These are phyloP conservation scores for Solanum phureja DNA, from an alignment of 257 asterid genomes.

Conservation along the genomic window DNA sequence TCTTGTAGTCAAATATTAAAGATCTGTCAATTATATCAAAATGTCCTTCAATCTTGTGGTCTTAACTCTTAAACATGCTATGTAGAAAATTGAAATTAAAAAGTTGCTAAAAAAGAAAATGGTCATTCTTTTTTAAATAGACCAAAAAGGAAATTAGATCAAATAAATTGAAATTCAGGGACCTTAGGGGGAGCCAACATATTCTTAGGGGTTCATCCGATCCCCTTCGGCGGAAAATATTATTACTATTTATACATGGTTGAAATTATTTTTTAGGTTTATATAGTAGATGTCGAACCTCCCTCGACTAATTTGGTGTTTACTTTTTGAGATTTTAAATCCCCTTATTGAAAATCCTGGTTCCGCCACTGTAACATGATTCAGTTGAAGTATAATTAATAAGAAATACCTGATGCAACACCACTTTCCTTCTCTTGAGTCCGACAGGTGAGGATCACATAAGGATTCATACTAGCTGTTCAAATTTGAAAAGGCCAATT, in stretches of 20 bases:
- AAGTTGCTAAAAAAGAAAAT: not conserved
- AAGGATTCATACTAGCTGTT: slow-evolving; percentile 66
- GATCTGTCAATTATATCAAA: not conserved
- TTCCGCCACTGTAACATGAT: not conserved
- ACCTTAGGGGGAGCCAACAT: not conserved
- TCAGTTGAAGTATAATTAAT: not conserved
- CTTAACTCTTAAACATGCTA: not conserved
- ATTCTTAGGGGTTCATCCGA: not conserved
- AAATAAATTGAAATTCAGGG: not conserved
- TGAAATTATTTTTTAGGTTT: too few relatives aligned
- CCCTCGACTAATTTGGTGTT: not conserved
- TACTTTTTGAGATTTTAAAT: too few relatives aligned
- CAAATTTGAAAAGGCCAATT: not conserved
- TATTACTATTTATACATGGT: not conserved
- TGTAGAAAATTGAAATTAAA: too few relatives aligned
- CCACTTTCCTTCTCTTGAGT: slow-evolving; percentile 81
- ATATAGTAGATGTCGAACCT: not conserved
- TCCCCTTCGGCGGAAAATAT: not conserved
- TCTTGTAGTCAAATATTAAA: too few relatives aligned
- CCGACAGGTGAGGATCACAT: slow-evolving; percentile 46
- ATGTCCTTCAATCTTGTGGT: not conserved
- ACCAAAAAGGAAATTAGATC: not conserved
- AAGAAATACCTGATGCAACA: slow-evolving; percentile 46
- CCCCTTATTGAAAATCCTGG: not conserved
- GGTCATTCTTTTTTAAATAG: not conserved